Evolutionary conservation across 139 green algal species (phyloP).

Genomic region (Closterium sp.): DNA sequence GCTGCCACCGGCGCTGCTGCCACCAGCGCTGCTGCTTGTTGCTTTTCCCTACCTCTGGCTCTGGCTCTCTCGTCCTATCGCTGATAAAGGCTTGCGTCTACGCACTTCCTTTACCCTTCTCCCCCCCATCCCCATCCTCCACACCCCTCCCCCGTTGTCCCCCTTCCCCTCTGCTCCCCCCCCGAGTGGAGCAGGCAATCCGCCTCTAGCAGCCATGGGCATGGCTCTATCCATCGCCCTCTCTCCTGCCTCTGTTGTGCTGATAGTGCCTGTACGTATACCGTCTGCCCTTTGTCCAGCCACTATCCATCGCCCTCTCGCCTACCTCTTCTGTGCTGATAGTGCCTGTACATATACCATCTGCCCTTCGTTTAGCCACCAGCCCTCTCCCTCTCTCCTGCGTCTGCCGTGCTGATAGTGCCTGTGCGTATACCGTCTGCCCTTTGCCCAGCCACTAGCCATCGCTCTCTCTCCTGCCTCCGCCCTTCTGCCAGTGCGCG

Average conservation of each 20-base stretch:
- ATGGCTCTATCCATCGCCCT: not conserved
- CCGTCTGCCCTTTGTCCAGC: not conserved
- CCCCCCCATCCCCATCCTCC: too few species aligned
- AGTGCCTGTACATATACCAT: not conserved
- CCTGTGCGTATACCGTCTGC: not conserved
- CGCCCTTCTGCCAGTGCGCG: too few species aligned
- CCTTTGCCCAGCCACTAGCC: not conserved
- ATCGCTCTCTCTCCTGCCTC: not conserved
- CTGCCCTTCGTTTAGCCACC: not conserved
- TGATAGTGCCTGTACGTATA: not conserved
- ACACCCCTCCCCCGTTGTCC: not conserved
- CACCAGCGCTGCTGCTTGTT: too few species aligned
- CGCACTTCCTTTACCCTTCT: too few species aligned
- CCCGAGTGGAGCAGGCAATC: not conserved
- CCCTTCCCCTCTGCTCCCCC: not conserved
- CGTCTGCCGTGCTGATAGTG: not conserved
- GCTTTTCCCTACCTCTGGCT: too few species aligned
- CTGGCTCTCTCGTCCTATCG: too few species aligned
- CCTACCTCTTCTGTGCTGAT: not conserved
- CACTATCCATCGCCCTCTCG: not conserved
- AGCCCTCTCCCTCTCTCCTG: not conserved
- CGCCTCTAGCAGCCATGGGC: not conserved
- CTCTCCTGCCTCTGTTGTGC: not conserved
- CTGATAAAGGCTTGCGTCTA: too few species aligned
- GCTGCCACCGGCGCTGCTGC: too few species aligned